These are phyloP conservation scores for Inga leiocalycina DNA, from an alignment of 306 rosid genomes.

Conservation along the genomic window DNA sequence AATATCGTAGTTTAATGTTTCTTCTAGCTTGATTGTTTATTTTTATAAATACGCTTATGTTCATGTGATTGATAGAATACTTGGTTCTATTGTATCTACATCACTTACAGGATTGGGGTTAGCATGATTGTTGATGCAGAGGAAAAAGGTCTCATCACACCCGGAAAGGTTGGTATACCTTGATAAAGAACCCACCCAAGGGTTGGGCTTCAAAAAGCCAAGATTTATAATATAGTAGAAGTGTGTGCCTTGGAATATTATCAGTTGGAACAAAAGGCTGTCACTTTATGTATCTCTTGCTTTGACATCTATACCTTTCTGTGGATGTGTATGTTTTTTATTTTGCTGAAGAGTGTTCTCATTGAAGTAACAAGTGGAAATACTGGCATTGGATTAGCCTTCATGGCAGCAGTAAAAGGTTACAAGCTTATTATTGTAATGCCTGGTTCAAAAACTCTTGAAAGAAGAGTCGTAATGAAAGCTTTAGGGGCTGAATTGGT, in stretches of 20 bases:
- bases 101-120: slow-evolving; percentile 64
- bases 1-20: slow-evolving; percentile 11
- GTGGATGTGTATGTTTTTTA: slow-evolving; percentile 12
- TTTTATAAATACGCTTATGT: background rate
- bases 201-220: background rate
- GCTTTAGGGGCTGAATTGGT: slow-evolving; percentile 86
- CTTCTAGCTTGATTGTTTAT: background rate
- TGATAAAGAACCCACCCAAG: background rate
- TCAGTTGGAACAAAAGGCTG: slow-evolving; percentile 17
- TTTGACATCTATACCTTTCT: slow-evolving; percentile 32
- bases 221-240: background rate
- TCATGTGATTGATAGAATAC: background rate
- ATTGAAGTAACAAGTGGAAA: slow-evolving; percentile 82
- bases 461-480: slow-evolving; percentile 70
- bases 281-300: slow-evolving; percentile 22
- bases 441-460: slow-evolving; percentile 88
- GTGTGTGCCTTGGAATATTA: slow-evolving; percentile 3
- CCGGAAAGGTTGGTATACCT: slow-evolving; percentile 61
- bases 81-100: slow-evolving; percentile 6
- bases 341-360: slow-evolving; percentile 65
- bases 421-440: slow-evolving; percentile 75
- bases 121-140: slow-evolving; percentile 87
- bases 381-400: slow-evolving; percentile 82
- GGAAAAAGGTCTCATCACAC: slow-evolving; percentile 69
- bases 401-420: slow-evolving; percentile 80